Percentiles rank a stretch among this genome's conserved stretches.
Evolutionary conservation across 106 monocot genomes (phyloP).

Genomic region (Vanilla planifolia): DNA sequence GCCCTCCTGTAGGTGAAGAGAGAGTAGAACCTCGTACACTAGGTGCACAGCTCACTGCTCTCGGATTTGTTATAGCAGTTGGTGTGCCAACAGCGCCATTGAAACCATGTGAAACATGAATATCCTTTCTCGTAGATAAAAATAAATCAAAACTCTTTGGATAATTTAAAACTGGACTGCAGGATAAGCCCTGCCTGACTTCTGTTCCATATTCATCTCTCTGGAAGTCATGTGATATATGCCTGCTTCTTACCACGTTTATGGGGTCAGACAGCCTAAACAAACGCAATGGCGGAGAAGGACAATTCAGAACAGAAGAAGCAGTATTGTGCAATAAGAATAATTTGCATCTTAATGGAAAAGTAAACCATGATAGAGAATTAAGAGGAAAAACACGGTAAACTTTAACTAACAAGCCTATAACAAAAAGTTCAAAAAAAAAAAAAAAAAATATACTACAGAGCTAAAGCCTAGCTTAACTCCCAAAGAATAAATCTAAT

Average conservation of each 20-base stretch:
- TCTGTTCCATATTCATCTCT: conserved; percentile 12
- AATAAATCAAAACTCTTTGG: conserved; percentile 6
- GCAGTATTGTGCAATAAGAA: conserved; percentile 1
- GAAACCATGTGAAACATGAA: neutral
- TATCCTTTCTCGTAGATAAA: conserved; percentile 23
- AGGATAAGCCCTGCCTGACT: conserved; percentile 14
- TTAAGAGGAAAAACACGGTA: too few relatives aligned
- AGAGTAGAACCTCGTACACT: conserved; percentile 22
- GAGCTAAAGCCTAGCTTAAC: too few relatives aligned
- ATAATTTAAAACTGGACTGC: conserved; percentile 23
- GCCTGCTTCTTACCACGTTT: conserved; percentile 20
- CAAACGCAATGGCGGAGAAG: neutral
- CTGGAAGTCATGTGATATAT: conserved; percentile 7
- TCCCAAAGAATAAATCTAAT: too few relatives aligned
- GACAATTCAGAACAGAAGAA: neutral
- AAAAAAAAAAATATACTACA: too few relatives aligned
- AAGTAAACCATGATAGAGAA: too few relatives aligned
- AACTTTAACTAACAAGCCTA: too few relatives aligned
- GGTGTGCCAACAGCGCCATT: conserved; percentile 13
- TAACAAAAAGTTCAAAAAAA: too few relatives aligned
- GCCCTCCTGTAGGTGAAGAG: conserved; percentile 17
- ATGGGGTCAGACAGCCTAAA: conserved; percentile 22
- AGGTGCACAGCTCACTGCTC: conserved; percentile 18
- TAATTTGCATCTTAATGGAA: too few relatives aligned
- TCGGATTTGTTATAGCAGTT: conserved; percentile 3